Evolutionary conservation across 2,329 filamentous ascomycete genomes (phyloP).

Genomic region (Diaporthe caulivora): DNA sequence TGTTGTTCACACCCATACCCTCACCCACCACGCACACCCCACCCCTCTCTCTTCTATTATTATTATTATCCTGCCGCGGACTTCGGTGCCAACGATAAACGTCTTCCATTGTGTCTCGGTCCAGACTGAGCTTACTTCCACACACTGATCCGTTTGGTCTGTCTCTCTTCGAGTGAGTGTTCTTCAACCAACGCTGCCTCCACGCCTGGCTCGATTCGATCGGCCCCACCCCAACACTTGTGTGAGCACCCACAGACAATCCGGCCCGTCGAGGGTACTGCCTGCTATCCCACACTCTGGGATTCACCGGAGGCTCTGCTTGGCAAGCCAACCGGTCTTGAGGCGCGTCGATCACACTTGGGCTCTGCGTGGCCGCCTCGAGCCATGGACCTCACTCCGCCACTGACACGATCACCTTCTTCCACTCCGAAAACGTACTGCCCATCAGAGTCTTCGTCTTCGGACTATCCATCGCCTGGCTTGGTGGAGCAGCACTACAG

Average conservation of each 20-base stretch:
- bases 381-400: conserved; percentile 64
- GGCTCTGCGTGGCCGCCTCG: not conserved
- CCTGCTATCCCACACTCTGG: not conserved
- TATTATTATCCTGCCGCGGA: not conserved
- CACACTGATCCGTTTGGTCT: not conserved
- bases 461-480: conserved; percentile 61
- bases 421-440: conserved; percentile 60
- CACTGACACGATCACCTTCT: conserved; percentile 58
- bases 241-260: not conserved
- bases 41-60: not conserved
- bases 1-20: conserved; percentile 25
- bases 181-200: not conserved
- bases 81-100: not conserved
- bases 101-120: not conserved
- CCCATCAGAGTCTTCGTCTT: conserved; percentile 55
- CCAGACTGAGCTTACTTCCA: not conserved
- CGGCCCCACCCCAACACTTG: conserved; percentile 8
- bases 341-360: not conserved
- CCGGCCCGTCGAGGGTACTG: not conserved
- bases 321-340: not conserved
- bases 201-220: conserved; percentile 6
- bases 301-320: not conserved
- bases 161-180: not conserved
- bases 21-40: not conserved
- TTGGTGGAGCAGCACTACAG: conserved; percentile 57